A percentile compares a stretch with the other conserved stretches of the same genome.
phyloP scores from a whole-genome alignment of 352 stramenopile species.

The Sclerospora graminicola region DNA sequence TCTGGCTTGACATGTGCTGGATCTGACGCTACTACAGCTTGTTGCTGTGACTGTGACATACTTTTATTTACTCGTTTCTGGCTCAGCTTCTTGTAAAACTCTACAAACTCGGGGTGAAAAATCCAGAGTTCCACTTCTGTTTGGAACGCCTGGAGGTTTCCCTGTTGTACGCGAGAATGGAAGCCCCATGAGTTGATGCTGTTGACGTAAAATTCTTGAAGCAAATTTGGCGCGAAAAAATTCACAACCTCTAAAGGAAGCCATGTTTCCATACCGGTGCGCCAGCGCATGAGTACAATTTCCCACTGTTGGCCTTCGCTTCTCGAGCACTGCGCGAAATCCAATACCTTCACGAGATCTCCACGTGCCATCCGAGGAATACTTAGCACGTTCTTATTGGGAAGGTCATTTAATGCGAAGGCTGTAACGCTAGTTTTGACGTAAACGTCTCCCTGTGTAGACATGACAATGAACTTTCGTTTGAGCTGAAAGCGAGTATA shows the following conservation, averaged over 20 bases:
- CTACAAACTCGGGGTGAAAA: slow-evolving; percentile 52
- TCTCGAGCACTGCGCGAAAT: slow-evolving; percentile 52
- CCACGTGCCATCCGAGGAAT: slow-evolving; percentile 40
- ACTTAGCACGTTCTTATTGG: slow-evolving; percentile 32
- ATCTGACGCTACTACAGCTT: neutral
- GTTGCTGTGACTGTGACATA: slow-evolving; percentile 7
- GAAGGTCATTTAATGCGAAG: slow-evolving; percentile 32
- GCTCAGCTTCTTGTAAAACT: slow-evolving; percentile 41
- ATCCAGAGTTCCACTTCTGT: slow-evolving; percentile 73
- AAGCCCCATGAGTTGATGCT: slow-evolving; percentile 70
- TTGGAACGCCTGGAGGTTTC: slow-evolving; percentile 25
- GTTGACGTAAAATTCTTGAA: slow-evolving; percentile 74
- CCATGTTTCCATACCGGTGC: slow-evolving; percentile 56
- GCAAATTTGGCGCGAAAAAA: slow-evolving; percentile 22
- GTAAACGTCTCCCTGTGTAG: slow-evolving; percentile 53
- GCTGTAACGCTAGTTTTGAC: slow-evolving; percentile 26
- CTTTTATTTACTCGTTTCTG: slow-evolving; percentile 6
- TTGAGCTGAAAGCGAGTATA: slow-evolving; percentile 49
- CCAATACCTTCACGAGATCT: slow-evolving; percentile 57
- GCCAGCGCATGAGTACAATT: slow-evolving; percentile 57
- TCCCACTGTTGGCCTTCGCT: slow-evolving; percentile 44
- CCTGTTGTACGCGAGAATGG: slow-evolving; percentile 27
- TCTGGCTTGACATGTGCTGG: slow-evolving; percentile 21
- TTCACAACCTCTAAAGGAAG: slow-evolving; percentile 51
- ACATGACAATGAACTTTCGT: slow-evolving; percentile 72